phyloP scores from a whole-genome alignment of 1,284 basidiomycete genomes.

The Ganoderma leucocontextum region DNA sequence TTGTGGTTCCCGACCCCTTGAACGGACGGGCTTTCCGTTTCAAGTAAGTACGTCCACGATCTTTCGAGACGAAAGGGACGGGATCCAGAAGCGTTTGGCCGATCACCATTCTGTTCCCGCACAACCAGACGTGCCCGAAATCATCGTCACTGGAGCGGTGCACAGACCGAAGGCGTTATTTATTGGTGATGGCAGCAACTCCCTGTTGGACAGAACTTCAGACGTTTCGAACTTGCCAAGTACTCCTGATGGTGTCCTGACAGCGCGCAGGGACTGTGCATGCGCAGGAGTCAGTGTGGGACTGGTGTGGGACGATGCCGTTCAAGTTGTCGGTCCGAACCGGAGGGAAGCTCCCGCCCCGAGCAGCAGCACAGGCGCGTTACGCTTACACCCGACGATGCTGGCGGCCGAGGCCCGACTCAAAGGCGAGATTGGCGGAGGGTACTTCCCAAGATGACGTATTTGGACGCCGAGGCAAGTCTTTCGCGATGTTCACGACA shows the following conservation, averaged over 20 bases:
- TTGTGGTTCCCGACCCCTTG: not conserved
- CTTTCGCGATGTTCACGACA: not conserved
- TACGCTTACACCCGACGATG: not conserved
- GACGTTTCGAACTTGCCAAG: not conserved
- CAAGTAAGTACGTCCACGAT: not conserved
- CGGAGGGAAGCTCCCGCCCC: not conserved
- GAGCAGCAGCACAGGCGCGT: not conserved
- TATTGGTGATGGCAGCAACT: conserved; percentile 5
- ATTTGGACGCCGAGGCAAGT: not conserved
- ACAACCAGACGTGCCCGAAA: conserved; percentile 5
- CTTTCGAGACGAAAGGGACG: not conserved
- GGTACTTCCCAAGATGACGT: not conserved
- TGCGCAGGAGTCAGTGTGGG: not conserved
- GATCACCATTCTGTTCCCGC: conserved; percentile 4
- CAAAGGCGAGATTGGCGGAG: not conserved
- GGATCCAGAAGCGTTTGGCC: not conserved
- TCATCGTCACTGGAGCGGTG: conserved; percentile 8
- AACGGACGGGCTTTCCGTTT: not conserved
- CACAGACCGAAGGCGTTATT: not conserved
- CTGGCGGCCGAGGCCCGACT: too few species aligned
- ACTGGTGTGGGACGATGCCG: not conserved
- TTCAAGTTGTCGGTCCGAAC: not conserved
- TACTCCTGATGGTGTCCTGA: not conserved
- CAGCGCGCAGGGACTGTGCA: not conserved
- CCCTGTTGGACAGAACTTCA: not conserved